A percentile compares a stretch with the other conserved stretches of the same genome.
Conservation (phyloP, 108 stramenopile genomes). For the Chaetoceros muelleri region DNA sequence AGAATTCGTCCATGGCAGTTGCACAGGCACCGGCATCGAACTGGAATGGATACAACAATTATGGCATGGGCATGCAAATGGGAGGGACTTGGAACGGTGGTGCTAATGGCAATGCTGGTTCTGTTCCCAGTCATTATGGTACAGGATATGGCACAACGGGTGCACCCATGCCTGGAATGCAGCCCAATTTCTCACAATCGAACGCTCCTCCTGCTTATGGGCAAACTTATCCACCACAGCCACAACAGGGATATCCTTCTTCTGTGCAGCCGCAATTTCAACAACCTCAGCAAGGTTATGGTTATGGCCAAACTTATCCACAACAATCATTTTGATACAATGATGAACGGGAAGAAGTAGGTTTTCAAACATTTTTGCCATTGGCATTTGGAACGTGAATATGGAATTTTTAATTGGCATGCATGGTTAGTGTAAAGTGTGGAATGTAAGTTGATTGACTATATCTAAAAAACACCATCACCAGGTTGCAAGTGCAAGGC, state of each 20-base stretch:
- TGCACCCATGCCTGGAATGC: neutral
- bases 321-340: neutral
- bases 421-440: too few species aligned
- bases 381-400: too few species aligned
- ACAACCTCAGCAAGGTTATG: too few species aligned
- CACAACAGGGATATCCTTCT: neutral
- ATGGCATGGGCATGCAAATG: neutral
- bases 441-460: too few species aligned
- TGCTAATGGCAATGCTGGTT: neutral
- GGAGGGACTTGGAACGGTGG: neutral
- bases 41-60: neutral
- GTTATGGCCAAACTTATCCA: neutral
- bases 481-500: too few species aligned
- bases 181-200: too few species aligned
- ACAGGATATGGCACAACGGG: neutral
- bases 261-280: too few species aligned
- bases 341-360: too few species aligned
- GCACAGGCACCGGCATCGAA: neutral
- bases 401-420: too few species aligned
- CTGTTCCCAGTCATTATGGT: neutral
- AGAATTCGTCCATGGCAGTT: conserved; percentile 19
- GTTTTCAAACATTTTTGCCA: too few species aligned
- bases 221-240: neutral
- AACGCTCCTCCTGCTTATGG: too few species aligned
- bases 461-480: too few species aligned